A percentile compares a stretch with the other conserved stretches of the same genome.
Conservation (phyloP, 768 basidiomycete species). For the Suillus discolor region DNA sequence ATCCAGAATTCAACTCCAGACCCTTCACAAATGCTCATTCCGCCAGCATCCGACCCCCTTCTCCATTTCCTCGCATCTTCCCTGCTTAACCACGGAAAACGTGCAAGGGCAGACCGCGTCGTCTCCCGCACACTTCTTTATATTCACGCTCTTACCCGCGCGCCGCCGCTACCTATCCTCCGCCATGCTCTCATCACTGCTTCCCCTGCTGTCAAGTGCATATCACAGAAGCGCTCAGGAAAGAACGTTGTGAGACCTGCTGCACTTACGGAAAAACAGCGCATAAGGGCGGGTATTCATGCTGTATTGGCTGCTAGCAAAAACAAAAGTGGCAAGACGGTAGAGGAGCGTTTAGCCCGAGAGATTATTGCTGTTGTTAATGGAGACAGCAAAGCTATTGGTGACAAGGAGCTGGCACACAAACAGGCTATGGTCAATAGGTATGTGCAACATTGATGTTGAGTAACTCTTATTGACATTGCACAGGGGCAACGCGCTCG, state of each 20-base stretch:
- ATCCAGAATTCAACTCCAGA: not conserved
- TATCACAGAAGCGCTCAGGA: conserved; percentile 60
- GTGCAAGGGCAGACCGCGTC: conserved; percentile 57
- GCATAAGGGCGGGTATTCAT: conserved; percentile 65
- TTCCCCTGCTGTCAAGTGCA: conserved; percentile 68
- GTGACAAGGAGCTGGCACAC: conserved; percentile 65
- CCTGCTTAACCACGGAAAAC: conserved; percentile 66
- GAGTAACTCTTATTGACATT: conserved; percentile 12
- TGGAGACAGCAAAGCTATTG: conserved; percentile 59
- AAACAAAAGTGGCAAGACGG: conserved; percentile 51
- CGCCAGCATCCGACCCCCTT: conserved; percentile 76
- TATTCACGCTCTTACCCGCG: conserved; percentile 73
- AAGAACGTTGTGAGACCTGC: conserved; percentile 70
- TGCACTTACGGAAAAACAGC: conserved; percentile 80
- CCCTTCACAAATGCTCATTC: conserved; percentile 49
- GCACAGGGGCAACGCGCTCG: conserved; percentile 22
- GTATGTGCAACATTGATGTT: conserved; percentile 41
- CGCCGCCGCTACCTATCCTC: conserved; percentile 80
- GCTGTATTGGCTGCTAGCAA: conserved; percentile 73
- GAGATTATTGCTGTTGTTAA: conserved; percentile 77
- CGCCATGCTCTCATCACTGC: conserved; percentile 68
- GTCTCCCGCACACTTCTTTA: conserved; percentile 67
- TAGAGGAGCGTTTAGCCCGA: conserved; percentile 74
- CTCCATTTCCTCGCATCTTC: conserved; percentile 65
- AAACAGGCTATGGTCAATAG: conserved; percentile 75